Evolutionary conservation across 2,329 filamentous ascomycete genomes (phyloP).

Genomic region (Cadophora sp.): DNA sequence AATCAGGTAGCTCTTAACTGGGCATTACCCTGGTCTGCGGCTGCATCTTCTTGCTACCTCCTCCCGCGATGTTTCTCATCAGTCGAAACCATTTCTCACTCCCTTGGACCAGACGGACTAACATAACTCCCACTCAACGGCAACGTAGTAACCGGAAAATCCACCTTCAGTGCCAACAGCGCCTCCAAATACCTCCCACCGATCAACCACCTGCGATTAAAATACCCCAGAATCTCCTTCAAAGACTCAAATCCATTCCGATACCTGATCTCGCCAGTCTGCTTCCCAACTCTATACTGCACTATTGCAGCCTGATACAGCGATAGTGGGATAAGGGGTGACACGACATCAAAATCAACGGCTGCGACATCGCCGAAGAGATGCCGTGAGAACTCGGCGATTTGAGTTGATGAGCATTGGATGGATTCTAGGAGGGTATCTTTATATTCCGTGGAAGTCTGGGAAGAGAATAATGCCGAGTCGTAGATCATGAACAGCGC

Average conservation of each 20-base stretch:
- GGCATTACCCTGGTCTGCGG: too few species aligned
- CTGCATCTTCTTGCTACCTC: too few species aligned
- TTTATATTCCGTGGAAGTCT: neutral
- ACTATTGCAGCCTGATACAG: neutral
- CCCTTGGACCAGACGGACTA: neutral
- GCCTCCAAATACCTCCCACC: neutral
- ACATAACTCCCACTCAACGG: neutral
- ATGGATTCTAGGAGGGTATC: neutral
- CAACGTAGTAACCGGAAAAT: neutral
- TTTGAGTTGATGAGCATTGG: neutral
- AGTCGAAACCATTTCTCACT: neutral
- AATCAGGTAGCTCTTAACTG: too few species aligned
- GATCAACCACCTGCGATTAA: neutral
- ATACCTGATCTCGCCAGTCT: neutral
- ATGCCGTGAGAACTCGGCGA: neutral
- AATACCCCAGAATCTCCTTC: neutral
- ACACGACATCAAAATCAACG: neutral
- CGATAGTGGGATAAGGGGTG: neutral
- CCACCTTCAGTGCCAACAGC: neutral
- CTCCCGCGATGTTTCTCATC: neutral
- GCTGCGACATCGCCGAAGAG: slow-evolving; percentile 3
- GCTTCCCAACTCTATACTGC: neutral
- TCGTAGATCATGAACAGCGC: neutral
- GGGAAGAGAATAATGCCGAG: neutral
- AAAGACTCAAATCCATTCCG: neutral